These are phyloP conservation scores for Lotus japonicus DNA, from an alignment of 306 rosid species.

Conservation along the genomic window DNA sequence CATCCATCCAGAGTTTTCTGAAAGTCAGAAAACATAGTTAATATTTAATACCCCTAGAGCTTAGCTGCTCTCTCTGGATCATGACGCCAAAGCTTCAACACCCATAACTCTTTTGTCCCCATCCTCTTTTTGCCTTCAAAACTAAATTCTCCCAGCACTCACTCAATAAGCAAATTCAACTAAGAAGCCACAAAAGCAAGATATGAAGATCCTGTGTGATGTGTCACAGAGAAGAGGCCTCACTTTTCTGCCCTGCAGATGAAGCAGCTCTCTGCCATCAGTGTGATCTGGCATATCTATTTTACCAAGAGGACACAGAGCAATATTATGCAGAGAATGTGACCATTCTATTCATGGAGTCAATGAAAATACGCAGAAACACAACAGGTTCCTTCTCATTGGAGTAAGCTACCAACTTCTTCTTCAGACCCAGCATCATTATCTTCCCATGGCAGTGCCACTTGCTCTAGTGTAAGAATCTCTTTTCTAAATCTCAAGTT, in stretches of 20 bases:
- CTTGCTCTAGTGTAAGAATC: neutral
- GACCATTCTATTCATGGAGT: neutral
- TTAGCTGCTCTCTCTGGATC: constrained; percentile 40
- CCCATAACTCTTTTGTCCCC: constrained; percentile 49
- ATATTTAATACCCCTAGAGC: neutral
- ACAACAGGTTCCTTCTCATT: constrained; percentile 64
- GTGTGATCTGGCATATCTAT: too few relatives aligned
- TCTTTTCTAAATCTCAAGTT: too few relatives aligned
- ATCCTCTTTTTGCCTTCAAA: neutral
- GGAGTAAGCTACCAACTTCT: constrained; percentile 44
- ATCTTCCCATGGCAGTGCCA: constrained; percentile 21
- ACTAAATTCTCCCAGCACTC: neutral
- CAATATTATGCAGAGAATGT: too few relatives aligned
- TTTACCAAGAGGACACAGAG: too few relatives aligned
- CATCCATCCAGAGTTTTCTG: constrained; percentile 32
- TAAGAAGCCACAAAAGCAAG: neutral
- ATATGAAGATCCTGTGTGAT: constrained; percentile 84
- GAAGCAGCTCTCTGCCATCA: constrained; percentile 79
- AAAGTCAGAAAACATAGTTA: constrained; percentile 6
- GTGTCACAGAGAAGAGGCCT: constrained; percentile 61
- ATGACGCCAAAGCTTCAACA: constrained; percentile 20
- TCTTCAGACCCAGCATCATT: constrained; percentile 25
- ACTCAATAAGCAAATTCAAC: neutral
- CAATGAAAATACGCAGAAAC: constrained; percentile 60
- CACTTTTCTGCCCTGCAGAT: constrained; percentile 67